Base-by-base conservation (phyloP, 106 monocot genomes). In the Phalaenopsis aphrodite region DNA sequence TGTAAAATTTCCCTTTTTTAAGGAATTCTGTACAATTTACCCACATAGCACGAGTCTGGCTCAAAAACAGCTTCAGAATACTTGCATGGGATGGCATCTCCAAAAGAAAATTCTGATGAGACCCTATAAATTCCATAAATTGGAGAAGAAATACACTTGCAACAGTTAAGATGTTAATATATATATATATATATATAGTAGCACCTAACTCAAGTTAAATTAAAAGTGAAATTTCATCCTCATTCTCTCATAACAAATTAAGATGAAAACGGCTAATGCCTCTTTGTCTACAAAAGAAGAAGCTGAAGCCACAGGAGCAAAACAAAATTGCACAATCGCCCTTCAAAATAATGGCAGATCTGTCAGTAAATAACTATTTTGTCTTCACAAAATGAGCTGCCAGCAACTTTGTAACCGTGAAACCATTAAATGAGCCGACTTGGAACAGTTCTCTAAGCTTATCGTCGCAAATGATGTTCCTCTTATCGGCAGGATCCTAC, bases 401-500 rank as follows among this genome's bases (percentile, higher is more conserved):
- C n/a, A 97, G 90, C 84, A 94, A 80, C 84, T 94, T 97, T 3
- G 89, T 19, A 79, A 94, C 90, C 15, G 89, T 81, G 77, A 94
- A 97, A 65, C 94, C 94, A 45, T 55, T 83, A 79, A 97, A 97
- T 4, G 89, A 88, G 48, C 92, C 91, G 68, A 97, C 94, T 10
- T 90, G 82, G 38, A 97, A 86, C 41, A 97, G 84, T 49, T 90
- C 87, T 77, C 87, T 91, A 24, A 96, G 85, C 87, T 96, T 96
- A 80, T 89, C 89, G 42, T 96, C 96, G 38, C 93, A 96, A 74
- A 93, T 68, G 58, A 96, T 86, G 41, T 81, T 94, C 84, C 90
- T 97, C 85, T 82, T 92, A 49, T 97, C 89, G 77, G 83, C 73
- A 82, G 97, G 94, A 89, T 97, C 90, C 97, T 97, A 76, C 46